Evolutionary conservation across 805 yeast genomes (phyloP), one percentile per base, ranked within the genome.

Genomic region (Pichia manshurica): DNA sequence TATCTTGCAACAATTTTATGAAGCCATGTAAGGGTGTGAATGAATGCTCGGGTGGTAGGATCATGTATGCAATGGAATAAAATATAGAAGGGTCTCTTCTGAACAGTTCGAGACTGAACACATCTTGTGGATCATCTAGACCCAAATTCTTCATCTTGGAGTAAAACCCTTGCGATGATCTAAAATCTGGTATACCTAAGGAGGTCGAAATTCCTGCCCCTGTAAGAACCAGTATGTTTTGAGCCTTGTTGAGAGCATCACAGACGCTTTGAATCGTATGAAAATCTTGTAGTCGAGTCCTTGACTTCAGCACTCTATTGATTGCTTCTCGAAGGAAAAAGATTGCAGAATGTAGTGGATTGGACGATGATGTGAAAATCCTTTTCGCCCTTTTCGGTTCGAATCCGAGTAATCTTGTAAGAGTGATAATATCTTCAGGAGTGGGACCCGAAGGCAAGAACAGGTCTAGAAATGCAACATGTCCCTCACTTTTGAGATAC

Each of bases 141-240:
- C 93, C 90, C 47, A 87, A 64, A 56, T 77, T 75, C 45, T 74
- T 73, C 55, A 90, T 74, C 57, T 76, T 77, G 1, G 87, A 73
- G 64, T 89, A 89, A 46, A 89, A 76, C 42, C 97, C 97, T 53
- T 82, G 74, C n/a, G 87, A 80, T 0, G 96, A 87, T 61, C 97
- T 75, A 67, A 89, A 88, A 66, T 88, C 96, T 0, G 96, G 96
- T 46, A 88, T 89, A 7, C 96, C 96, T 46, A 88, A 67, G 1
- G 88, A 79, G 3, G 96, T 88, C 32, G 95, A 85, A 46, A 89
- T 87, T 21, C 97, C 97, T 0, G 97, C 97, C 15, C 97, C 97
- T 0, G 96, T 87, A 20, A 89, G 63, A 0, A 89, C 89, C 49
- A 90, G 58, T 10, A 89, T 73, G 36, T 78, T 82, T 13, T 72